Evolutionary conservation across 306 rosid genomes (phyloP), one percentile per base, ranked within the genome.

Genomic region (Cicer judaicum): DNA sequence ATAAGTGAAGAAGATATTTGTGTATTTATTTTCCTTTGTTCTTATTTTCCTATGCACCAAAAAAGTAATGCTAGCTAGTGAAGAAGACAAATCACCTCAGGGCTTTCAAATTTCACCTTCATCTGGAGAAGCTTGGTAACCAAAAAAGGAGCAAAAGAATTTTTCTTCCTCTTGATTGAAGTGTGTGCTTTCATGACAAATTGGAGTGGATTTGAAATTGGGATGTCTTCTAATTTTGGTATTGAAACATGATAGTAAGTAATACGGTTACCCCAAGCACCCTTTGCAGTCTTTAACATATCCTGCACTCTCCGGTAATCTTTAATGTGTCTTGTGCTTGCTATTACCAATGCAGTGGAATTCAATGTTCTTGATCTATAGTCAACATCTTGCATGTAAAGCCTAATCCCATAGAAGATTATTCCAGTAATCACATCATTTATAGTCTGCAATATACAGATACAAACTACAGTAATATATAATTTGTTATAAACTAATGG

Each of bases 371-470:
- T 36, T 74, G 78, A 61, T 47, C 13, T 74, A 46, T 15, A 9
- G 48, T 73, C 70, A 10, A 34, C 15, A 16, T 60, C 67, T 73
- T 60, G 60, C 70, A 73, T 73, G 78, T 59, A 73, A 15, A 73
- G 59, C 8, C 78, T 14, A 46, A 73, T 10, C 38, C 78, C 78
- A 2, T 60, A 60, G 70, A 73, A 73, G 38, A 73, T 60, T 60
- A 73, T 73, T 34, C 78, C 78, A 3, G 19, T 44, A 60, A 73
- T 73, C n/a, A 48, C 69, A 48, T 73, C 78, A 73, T 73, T 73
- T 46, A 73, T 10, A 36, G 49, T 73, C 77, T 72, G 77, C 57
- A 71, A 55, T 18, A 70, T 24, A 24, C 29, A 24, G 24, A 21
- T 21, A 21, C 24, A 21, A 21, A 21, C 24, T 21, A 21, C 24